These are phyloP conservation scores for Handroanthus guayacan DNA, from an alignment of 257 asterid species.

Conservation along the genomic window DNA sequence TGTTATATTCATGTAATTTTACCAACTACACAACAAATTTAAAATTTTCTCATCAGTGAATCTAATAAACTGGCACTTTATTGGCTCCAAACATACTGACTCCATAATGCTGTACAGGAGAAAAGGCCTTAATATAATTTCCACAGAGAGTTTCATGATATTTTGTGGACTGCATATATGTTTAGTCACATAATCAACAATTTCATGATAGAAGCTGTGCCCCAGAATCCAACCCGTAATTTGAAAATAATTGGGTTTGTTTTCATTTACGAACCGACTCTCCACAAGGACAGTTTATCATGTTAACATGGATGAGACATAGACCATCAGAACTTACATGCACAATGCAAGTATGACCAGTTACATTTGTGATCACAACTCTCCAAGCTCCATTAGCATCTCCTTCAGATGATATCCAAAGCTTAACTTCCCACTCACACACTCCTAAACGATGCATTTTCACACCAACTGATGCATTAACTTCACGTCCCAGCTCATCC, in stretches of 20 bases:
- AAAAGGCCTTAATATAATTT: neutral
- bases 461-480: slow-evolving; percentile 80
- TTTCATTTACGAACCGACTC: neutral
- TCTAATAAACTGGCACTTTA: slow-evolving; percentile 7
- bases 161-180: too few relatives aligned
- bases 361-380: slow-evolving; percentile 83
- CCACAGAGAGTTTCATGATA: neutral
- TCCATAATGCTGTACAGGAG: slow-evolving; percentile 10
- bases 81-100: neutral
- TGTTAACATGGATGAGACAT: neutral
- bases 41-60: neutral
- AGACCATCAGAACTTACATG: slow-evolving; percentile 62
- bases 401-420: slow-evolving; percentile 90
- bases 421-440: slow-evolving; percentile 95
- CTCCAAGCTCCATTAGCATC: slow-evolving; percentile 99
- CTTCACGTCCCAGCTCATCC: slow-evolving; percentile 71
- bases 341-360: slow-evolving; percentile 95
- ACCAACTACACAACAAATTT: slow-evolving; percentile 1
- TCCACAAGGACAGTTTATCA: neutral
- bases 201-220: neutral
- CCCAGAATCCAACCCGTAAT: neutral
- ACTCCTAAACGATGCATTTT: slow-evolving; percentile 95
- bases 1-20: slow-evolving; percentile 32
- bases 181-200: neutral
- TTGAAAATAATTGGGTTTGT: neutral